Percentiles rank a stretch among this genome's conserved stretches.
These are phyloP conservation scores for Psophocarpus tetragonolobus DNA, from an alignment of 306 rosid species.

Conservation along the genomic window DNA sequence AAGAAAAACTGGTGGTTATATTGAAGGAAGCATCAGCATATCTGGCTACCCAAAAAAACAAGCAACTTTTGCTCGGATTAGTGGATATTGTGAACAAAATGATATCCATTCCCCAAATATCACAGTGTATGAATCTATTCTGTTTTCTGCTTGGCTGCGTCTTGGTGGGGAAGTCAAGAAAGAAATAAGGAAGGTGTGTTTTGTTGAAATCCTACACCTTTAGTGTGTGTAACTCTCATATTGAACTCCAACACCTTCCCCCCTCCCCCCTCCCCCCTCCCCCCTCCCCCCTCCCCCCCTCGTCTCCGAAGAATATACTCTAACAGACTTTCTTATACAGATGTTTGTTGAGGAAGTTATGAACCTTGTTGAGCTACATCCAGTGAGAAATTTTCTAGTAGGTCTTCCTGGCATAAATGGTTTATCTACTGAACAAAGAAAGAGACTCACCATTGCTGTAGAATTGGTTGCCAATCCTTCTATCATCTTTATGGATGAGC, in stretches of 20 bases:
- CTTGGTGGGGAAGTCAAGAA: slow-evolving; percentile 46
- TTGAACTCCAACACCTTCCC: neutral
- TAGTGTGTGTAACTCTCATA: too few relatives aligned
- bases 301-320: neutral
- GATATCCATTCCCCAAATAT: slow-evolving; percentile 55
- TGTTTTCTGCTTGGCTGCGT: slow-evolving; percentile 56
- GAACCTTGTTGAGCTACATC: slow-evolving; percentile 52
- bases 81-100: slow-evolving; percentile 60
- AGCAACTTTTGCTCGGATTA: slow-evolving; percentile 54
- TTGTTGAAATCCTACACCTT: slow-evolving; percentile 22
- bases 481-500: slow-evolving; percentile 66
- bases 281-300: too few relatives aligned
- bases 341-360: slow-evolving; percentile 58
- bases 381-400: slow-evolving; percentile 49
- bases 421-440: slow-evolving; percentile 56
- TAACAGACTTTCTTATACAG: slow-evolving; percentile 30
- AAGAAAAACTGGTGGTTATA: slow-evolving; percentile 58
- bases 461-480: slow-evolving; percentile 65
- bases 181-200: slow-evolving; percentile 45
- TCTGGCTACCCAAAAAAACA: slow-evolving; percentile 63
- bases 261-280: too few relatives aligned
- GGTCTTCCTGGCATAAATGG: slow-evolving; percentile 61
- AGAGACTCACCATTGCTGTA: slow-evolving; percentile 60
- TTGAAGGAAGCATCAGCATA: slow-evolving; percentile 52
- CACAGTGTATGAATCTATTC: slow-evolving; percentile 52